Conservation (phyloP, 2,329 filamentous ascomycete species). For the Sporothrix pseudoabietina region DNA sequence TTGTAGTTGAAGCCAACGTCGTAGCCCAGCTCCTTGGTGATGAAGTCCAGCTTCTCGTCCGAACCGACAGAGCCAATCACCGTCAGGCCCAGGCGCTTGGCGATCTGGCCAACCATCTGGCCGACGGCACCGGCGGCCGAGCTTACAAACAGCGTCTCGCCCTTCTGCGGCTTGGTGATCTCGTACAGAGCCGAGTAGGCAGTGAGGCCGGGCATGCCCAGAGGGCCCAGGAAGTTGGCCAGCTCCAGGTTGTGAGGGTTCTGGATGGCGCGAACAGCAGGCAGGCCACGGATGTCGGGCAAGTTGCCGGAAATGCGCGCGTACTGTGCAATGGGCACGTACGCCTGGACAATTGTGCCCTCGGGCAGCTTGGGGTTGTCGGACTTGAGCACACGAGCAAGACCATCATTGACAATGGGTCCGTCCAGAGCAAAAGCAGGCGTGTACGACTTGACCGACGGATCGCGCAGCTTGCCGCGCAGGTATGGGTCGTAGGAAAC, state of each 20-base stretch:
- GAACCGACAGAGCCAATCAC: conserved; percentile 81
- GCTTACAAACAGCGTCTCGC: conserved; percentile 79
- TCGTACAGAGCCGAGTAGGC: conserved; percentile 63
- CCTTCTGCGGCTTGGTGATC: conserved; percentile 71
- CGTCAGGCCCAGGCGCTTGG: conserved; percentile 75
- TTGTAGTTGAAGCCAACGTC: conserved; percentile 83
- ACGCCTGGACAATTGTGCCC: conserved; percentile 66
- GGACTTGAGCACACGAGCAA: conserved; percentile 72
- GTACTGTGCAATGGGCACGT: conserved; percentile 70
- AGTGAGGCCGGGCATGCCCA: conserved; percentile 55
- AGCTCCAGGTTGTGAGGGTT: conserved; percentile 69
- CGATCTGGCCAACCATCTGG: conserved; percentile 79
- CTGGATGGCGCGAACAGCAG: conserved; percentile 57
- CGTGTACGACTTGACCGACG: conserved; percentile 67
- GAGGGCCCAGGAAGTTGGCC: conserved; percentile 69
- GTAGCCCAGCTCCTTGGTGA: conserved; percentile 54
- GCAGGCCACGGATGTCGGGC: conserved; percentile 44
- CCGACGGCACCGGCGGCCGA: conserved; percentile 81
- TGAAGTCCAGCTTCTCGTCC: conserved; percentile 76
- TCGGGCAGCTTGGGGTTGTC: conserved; percentile 60
- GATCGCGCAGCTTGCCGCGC: conserved; percentile 73
- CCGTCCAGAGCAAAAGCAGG: conserved; percentile 62
- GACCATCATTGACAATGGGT: conserved; percentile 64
- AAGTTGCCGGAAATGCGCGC: conserved; percentile 50
- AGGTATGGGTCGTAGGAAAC: conserved; percentile 83